Evolutionary conservation across 2,329 filamentous ascomycete species (phyloP).

Genomic region (Amauroascus verrucosus): DNA sequence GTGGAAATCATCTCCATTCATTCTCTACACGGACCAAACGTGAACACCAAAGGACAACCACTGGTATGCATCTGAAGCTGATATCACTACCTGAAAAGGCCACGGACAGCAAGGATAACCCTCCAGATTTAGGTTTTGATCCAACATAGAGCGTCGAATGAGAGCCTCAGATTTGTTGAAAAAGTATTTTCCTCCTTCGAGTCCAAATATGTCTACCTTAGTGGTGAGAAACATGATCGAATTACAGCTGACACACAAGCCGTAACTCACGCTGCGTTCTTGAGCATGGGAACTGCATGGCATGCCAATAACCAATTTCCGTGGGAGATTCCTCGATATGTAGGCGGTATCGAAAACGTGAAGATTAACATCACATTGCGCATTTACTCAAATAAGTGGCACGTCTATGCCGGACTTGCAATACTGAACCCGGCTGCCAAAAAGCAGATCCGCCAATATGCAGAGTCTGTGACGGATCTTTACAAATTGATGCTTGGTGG

Average conservation of each 20-base stretch:
- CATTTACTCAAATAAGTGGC: constrained; percentile 98
- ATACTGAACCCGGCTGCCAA: constrained; percentile 92
- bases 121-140: constrained; percentile 55
- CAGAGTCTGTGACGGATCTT: constrained; percentile 78
- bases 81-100: not conserved
- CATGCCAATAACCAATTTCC: constrained; percentile 90
- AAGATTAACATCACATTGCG: constrained; percentile 97
- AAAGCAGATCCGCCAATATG: constrained; percentile 89
- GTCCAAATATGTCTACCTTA: constrained; percentile 79
- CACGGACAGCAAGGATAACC: constrained; percentile 3
- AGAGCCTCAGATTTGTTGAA: constrained; percentile 68
- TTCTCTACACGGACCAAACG: constrained; percentile 85
- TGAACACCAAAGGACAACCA: constrained; percentile 80
- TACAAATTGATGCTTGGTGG: constrained; percentile 96
- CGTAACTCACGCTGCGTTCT: constrained; percentile 91
- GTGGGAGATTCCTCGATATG: constrained; percentile 91
- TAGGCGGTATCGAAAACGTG: constrained; percentile 96
- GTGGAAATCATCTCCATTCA: constrained; percentile 93
- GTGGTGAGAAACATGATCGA: constrained; percentile 78
- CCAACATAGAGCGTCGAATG: constrained; percentile 74
- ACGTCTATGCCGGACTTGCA: constrained; percentile 93
- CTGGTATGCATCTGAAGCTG: constrained; percentile 49
- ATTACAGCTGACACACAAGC: constrained; percentile 98
- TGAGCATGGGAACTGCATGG: constrained; percentile 98
- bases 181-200: constrained; percentile 69